Base-by-base conservation (phyloP, 805 yeast genomes). In the Metschnikowia proteae region DNA sequence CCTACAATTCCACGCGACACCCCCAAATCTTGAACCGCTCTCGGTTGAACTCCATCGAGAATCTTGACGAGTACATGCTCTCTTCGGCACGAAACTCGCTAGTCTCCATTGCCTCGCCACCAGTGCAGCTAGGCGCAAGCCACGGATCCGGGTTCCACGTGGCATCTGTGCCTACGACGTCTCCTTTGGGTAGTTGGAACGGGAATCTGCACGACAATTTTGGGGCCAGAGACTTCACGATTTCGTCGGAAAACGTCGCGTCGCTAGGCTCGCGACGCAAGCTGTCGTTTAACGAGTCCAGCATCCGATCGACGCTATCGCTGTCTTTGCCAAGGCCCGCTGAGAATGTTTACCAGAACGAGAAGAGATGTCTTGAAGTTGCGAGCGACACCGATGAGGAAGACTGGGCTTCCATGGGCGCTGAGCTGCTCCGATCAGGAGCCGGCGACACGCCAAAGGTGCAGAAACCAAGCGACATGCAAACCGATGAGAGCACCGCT, bases 351-450 rank as follows among this genome's bases (percentile, higher is more conserved):
- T 45, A 51, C 33, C 25, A 17, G 25, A 22, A 34, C 17, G 28
- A 36, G n/a, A 17, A 26, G 26, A 30, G 28, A 26, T 29, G 37
- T 7, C 29, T 25, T 29, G 46, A 44, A 17, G 42, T 25, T 22
- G 56, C 53, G 29, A 77, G 83, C 38, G 96, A 88, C 60, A 92
- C 99, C 0, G 99, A 92, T 65, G 98, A 92, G 62, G 99, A 92
- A 66, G 98, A 92, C 66, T 92, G 99, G 99, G 86, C 83, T 53
- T 70, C 89, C 0, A 84, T 91, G 46, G 97, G 97, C 0, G 90
- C 97, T 0, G 84, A 79, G 34, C 71, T 80, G 38, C 70, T 89
- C 48, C 70, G 87, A 13, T 40, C 68, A 59, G 57, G 56, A 11
- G 38, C 47, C 50, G 46, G 47, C 28, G 43, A 48, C 38, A 49